phyloP scores from a whole-genome alignment of 208 protist species.

The Leptomonas seymouri region DNA sequence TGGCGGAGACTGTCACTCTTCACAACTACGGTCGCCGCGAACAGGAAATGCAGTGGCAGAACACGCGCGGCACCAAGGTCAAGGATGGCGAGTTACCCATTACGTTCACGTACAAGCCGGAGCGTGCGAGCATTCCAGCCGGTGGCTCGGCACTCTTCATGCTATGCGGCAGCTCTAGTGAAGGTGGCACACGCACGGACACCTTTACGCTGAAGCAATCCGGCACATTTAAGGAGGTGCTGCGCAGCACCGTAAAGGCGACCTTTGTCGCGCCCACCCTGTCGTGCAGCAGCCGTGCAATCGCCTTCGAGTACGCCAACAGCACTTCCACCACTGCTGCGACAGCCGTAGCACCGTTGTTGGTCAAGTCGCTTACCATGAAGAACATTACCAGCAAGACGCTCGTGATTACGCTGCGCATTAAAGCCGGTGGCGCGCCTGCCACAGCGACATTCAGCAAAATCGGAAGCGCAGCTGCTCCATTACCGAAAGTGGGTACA shows the following conservation, averaged over 20 bases:
- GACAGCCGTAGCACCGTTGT: slow-evolving; percentile 4
- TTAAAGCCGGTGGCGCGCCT: slow-evolving; percentile 28
- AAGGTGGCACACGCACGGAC: slow-evolving; percentile 68
- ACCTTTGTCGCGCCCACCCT: slow-evolving; percentile 89
- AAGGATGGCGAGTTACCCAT: slow-evolving; percentile 72
- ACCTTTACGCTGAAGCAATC: slow-evolving; percentile 85
- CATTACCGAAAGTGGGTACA: slow-evolving; percentile 21
- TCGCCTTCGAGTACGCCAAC: slow-evolving; percentile 90
- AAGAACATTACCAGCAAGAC: slow-evolving; percentile 88
- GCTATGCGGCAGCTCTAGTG: slow-evolving; percentile 56
- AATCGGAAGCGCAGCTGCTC: neutral
- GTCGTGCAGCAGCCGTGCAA: slow-evolving; percentile 68
- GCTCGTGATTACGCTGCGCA: slow-evolving; percentile 72
- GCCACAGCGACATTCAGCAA: neutral
- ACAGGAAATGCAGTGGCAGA: slow-evolving; percentile 92
- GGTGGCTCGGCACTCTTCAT: slow-evolving; percentile 57
- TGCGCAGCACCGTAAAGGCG: slow-evolving; percentile 63
- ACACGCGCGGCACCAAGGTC: slow-evolving; percentile 55
- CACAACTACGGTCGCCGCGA: slow-evolving; percentile 90
- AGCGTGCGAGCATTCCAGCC: slow-evolving; percentile 73
- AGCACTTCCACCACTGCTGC: slow-evolving; percentile 17
- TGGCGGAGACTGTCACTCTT: slow-evolving; percentile 64
- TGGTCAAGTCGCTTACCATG: slow-evolving; percentile 83
- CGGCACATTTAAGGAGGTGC: slow-evolving; percentile 80
- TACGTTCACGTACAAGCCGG: slow-evolving; percentile 82